Evolutionary conservation across 192 early-diverging fungal species (phyloP).

Genomic region (Coemansia sp.): DNA sequence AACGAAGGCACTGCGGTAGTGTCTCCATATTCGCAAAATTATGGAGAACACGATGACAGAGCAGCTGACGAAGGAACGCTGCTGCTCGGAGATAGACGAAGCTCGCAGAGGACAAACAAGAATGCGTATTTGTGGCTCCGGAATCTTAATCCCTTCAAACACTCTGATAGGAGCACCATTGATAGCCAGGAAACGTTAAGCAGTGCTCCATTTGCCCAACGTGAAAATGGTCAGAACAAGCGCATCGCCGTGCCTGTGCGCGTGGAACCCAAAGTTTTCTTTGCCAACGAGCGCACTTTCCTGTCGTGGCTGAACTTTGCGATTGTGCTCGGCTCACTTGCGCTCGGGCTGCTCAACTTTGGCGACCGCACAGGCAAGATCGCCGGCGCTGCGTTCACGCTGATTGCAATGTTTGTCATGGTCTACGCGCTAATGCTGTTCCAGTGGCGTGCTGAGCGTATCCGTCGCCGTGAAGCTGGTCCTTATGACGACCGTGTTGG

Average conservation of each 20-base stretch:
- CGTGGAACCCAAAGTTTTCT: slow-evolving; percentile 92
- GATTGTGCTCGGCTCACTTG: slow-evolving; percentile 73
- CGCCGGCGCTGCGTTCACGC: slow-evolving; percentile 69
- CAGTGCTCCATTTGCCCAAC: slow-evolving; percentile 21
- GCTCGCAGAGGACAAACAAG: neutral
- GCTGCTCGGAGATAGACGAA: slow-evolving; percentile 18
- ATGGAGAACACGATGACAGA: slow-evolving; percentile 10
- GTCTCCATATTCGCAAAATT: slow-evolving; percentile 29
- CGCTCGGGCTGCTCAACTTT: slow-evolving; percentile 82
- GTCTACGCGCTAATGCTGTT: slow-evolving; percentile 75
- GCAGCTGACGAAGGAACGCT: slow-evolving; percentile 27
- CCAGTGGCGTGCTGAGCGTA: slow-evolving; percentile 74
- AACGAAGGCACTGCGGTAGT: slow-evolving; percentile 20
- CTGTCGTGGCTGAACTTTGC: slow-evolving; percentile 88
- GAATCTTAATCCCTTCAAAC: slow-evolving; percentile 34
- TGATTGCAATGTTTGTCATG: slow-evolving; percentile 77
- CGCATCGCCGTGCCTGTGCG: slow-evolving; percentile 76
- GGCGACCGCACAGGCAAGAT: slow-evolving; percentile 73
- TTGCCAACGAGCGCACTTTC: slow-evolving; percentile 94
- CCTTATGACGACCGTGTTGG: slow-evolving; percentile 71
- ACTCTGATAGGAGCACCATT: neutral
- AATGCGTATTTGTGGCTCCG: slow-evolving; percentile 28
- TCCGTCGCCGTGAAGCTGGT: slow-evolving; percentile 68
- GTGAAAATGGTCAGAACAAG: slow-evolving; percentile 34
- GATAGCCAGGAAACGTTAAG: slow-evolving; percentile 7